Evolutionary conservation across 2,329 filamentous ascomycete species (phyloP), one percentile per base, ranked within the genome.

Genomic region (Falciphora oryzae): DNA sequence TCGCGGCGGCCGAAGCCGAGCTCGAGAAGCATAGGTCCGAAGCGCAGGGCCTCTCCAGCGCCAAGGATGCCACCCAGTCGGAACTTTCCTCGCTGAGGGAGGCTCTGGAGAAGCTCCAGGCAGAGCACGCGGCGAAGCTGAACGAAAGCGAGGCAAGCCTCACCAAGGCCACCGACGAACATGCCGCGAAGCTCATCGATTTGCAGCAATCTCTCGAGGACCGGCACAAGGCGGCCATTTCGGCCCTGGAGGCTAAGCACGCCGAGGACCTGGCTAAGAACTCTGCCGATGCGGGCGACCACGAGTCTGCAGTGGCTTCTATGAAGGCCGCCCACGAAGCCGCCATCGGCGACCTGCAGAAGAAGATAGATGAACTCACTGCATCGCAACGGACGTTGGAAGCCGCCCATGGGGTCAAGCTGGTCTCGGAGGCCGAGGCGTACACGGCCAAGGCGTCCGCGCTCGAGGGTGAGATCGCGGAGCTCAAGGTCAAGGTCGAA

Each of bases 211-310:
- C 79, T 0, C 73, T 87, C 8, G 74, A 77, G 25, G 77, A 82
- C 31, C 78, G 87, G 70, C 83, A 87, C 68, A 72, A 79, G 59
- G 73, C 79, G 57, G 76, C 80, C 25, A 70, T 87, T 16, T 76
- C 80, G 57, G 79, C 79, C 5, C 73, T 88, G 59, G 80, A 86
- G 71, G 74, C 78, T n/a, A 80, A 83, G 67, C 82, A 87, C 68
- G 77, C 79, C 38, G 77, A 79, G 59, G 80, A 83, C 66, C 73
- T 86, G 32, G 78, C 78, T 8, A 78, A 81, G 69, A 80, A 77
- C 64, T 76, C 79, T 68, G 70, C 77, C 0, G 74, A 81, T 61
- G 75, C 76, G 11, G 75, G 77, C 16, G 79, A 79, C 2, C 80
- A 84, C 35, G 80, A 85, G 66, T 75, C 80, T 64, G 76, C 79